Evolutionary conservation across 2,329 filamentous ascomycete genomes (phyloP).

Genomic region (Scedosporium minutisporum): DNA sequence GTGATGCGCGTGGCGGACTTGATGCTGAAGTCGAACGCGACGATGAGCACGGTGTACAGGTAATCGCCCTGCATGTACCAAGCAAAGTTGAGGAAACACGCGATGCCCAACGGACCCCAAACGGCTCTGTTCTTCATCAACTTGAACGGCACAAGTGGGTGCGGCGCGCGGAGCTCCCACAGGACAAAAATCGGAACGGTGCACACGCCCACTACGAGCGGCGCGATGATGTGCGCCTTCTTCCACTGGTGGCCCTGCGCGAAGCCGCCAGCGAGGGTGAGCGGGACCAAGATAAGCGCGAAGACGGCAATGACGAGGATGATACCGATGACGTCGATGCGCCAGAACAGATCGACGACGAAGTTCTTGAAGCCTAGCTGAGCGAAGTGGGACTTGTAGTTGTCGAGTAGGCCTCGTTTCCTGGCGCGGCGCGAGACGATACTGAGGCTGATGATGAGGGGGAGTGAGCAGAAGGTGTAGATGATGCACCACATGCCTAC

Average conservation of each 20-base stretch:
- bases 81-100: conserved; percentile 42
- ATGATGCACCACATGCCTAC: conserved; percentile 58
- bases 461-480: conserved; percentile 47
- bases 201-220: conserved; percentile 33
- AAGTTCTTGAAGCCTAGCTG: conserved; percentile 22
- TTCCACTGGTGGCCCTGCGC: conserved; percentile 25
- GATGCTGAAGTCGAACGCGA: conserved; percentile 51
- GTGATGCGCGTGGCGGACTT: conserved; percentile 47
- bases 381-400: conserved; percentile 23
- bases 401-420: conserved; percentile 34
- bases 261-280: conserved; percentile 34
- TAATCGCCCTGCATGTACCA: conserved; percentile 58
- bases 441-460: conserved; percentile 42
- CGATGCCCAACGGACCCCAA: conserved; percentile 54
- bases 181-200: conserved; percentile 41
- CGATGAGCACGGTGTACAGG: conserved; percentile 51
- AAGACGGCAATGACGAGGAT: conserved; percentile 36
- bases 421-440: conserved; percentile 42
- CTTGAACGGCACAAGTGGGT: conserved; percentile 49
- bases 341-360: conserved; percentile 33
- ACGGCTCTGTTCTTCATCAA: conserved; percentile 55
- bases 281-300: conserved; percentile 32
- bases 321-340: conserved; percentile 34
- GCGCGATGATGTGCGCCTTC: conserved; percentile 28
- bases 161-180: conserved; percentile 36